These are phyloP conservation scores for Phlyctochytrium bullatum DNA, from an alignment of 192 early-diverging fungal genomes.

Conservation along the genomic window DNA sequence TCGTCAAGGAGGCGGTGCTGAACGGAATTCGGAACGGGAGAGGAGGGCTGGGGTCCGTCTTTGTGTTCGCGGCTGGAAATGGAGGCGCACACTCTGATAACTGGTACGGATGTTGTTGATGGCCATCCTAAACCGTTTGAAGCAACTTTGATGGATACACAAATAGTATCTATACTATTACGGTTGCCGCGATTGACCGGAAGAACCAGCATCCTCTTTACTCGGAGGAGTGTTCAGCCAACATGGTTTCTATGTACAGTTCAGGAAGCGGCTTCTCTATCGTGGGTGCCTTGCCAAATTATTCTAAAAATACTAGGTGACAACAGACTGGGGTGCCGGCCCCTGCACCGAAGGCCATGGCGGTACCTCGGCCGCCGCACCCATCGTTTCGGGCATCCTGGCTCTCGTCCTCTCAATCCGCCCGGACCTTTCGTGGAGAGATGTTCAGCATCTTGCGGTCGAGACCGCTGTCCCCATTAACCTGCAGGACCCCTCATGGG, in stretches of 20 bases:
- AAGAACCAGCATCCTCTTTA: slow-evolving; percentile 76
- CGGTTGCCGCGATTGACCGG: slow-evolving; percentile 83
- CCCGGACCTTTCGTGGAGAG: slow-evolving; percentile 95
- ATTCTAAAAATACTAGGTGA: slow-evolving; percentile 52
- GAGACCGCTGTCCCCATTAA: slow-evolving; percentile 73
- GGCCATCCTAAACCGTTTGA: background rate
- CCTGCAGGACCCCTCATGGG: slow-evolving; percentile 72
- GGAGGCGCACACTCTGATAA: slow-evolving; percentile 80
- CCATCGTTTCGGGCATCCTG: slow-evolving; percentile 85
- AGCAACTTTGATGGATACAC: slow-evolving; percentile 95
- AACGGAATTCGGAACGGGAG: slow-evolving; percentile 87
- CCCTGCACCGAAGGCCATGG: slow-evolving; percentile 78
- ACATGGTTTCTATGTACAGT: slow-evolving; percentile 84
- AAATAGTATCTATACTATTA: slow-evolving; percentile 94
- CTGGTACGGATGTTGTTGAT: slow-evolving; percentile 49
- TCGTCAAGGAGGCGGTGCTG: slow-evolving; percentile 79
- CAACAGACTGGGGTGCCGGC: slow-evolving; percentile 73
- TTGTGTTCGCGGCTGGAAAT: slow-evolving; percentile 93
- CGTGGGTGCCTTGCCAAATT: slow-evolving; percentile 46
- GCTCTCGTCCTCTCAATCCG: slow-evolving; percentile 71
- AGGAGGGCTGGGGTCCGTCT: slow-evolving; percentile 80
- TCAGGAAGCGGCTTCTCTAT: slow-evolving; percentile 70
- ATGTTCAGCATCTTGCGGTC: slow-evolving; percentile 85
- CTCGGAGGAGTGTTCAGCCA: slow-evolving; percentile 84
- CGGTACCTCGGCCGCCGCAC: slow-evolving; percentile 95